Evolutionary conservation across 75 land plant species (phyloP), one percentile per base, ranked within the genome.

Genomic region (Pinus tabuliformis): DNA sequence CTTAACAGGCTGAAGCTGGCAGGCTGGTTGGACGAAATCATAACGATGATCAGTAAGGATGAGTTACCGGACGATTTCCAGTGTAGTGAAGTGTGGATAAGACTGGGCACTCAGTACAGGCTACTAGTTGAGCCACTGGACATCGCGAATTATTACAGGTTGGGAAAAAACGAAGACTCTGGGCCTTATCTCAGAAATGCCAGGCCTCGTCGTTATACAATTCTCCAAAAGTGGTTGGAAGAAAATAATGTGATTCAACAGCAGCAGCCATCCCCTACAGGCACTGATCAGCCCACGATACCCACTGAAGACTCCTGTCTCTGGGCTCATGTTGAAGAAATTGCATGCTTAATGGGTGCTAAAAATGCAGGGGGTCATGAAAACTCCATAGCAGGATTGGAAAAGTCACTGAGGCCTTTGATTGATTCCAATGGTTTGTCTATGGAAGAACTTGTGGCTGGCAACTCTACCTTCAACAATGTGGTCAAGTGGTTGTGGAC

Each of bases 41-140:
- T 85, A 57, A 14, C 71, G 15, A 85, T 78, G 92, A 3, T 83
- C 20, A 80, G 85, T 17, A 81, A 58, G 12, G 81, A 87, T 59
- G 33, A 79, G 36, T 83, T 87, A 1, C 86, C 89, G 12, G 78
- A 81, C 18, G 92, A 90, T 57, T 81, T 90, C 24, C 82, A 59
- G 18, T 76, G 58, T 59, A 72, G 78, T 12, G 73, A 65, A 24
- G 87, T 81, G 62, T 90, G 80, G 79, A 82, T 87, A 14, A 83
- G 77, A 52, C 78, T 83, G 2, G 74, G 85, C 20, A 86, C 85
- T 1, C 81, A 75, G 26, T 90, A 90, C 78, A 83, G 62, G 64
- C 86, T 87, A 20, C 80, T 90, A 1, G 87, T 87, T 5, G 92
- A 90, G 80, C 92, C 92, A 4, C 65, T 90, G 16, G 92, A 90